A percentile compares a stretch with the other conserved stretches of the same genome.
phyloP scores from a whole-genome alignment of 805 yeast genomes.

The Monosporozyma aquatica region DNA sequence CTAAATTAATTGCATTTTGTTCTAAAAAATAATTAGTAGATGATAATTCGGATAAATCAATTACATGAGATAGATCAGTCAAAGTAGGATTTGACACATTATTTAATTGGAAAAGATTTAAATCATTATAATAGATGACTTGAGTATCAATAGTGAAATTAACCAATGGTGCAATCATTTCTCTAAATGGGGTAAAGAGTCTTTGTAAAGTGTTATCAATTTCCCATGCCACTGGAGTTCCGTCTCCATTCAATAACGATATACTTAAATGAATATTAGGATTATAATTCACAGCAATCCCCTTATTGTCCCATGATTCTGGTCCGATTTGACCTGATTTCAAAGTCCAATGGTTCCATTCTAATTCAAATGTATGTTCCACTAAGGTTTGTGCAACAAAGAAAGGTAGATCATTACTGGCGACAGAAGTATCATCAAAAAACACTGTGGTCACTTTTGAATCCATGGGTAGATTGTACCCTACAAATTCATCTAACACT shows the following conservation, averaged over 20 bases:
- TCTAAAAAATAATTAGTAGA: constrained; percentile 44
- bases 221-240: constrained; percentile 64
- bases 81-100: constrained; percentile 31
- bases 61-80: constrained; percentile 58
- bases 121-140: constrained; percentile 49
- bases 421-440: constrained; percentile 34
- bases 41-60: constrained; percentile 71
- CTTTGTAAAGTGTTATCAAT: constrained; percentile 44
- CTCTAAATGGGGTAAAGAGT: constrained; percentile 48
- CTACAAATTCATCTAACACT: constrained; percentile 35
- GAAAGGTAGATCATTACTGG: constrained; percentile 54
- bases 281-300: constrained; percentile 33
- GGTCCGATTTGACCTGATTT: constrained; percentile 2
- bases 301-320: constrained; percentile 10
- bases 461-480: constrained; percentile 36
- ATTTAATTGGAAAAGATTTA: constrained; percentile 26
- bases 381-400: constrained; percentile 45
- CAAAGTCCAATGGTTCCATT: constrained; percentile 14
- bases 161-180: constrained; percentile 44
- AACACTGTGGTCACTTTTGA: constrained; percentile 31
- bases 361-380: constrained; percentile 38
- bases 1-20: constrained; percentile 60
- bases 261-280: constrained; percentile 69
- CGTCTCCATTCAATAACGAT: constrained; percentile 64
- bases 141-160: constrained; percentile 75